A percentile compares a stretch with the other conserved stretches of the same genome.
These are phyloP conservation scores for Leishmania gerbilli DNA, from an alignment of 208 protist species.

Conservation along the genomic window DNA sequence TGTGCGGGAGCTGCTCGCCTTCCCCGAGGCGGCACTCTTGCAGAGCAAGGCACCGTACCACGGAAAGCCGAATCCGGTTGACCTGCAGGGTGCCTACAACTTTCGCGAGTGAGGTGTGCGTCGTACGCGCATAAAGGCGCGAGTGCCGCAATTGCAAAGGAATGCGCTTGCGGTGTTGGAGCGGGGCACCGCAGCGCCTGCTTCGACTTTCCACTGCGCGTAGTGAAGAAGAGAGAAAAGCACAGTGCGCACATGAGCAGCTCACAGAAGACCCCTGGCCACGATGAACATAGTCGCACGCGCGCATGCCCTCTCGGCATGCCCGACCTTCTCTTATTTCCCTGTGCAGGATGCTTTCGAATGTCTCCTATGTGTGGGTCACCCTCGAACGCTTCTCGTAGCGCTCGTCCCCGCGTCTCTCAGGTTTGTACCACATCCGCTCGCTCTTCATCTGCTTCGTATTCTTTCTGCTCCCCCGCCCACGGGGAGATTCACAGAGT, in stretches of 20 bases:
- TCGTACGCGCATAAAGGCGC: not conserved
- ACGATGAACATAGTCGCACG: not conserved
- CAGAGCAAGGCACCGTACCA: slow-evolving; percentile 70
- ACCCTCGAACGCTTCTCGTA: not conserved
- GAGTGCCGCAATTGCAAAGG: not conserved
- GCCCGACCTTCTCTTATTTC: not conserved
- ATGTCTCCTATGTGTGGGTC: not conserved
- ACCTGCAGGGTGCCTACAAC: slow-evolving; percentile 70
- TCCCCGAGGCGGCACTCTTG: slow-evolving; percentile 65
- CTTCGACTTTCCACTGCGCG: not conserved
- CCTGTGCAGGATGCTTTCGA: not conserved
- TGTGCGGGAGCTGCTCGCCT: slow-evolving; percentile 79
- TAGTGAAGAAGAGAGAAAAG: not conserved
- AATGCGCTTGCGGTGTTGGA: not conserved
- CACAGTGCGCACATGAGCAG: not conserved
- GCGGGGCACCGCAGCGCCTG: too few species aligned
- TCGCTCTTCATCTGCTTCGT: not conserved
- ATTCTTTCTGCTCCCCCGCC: not conserved
- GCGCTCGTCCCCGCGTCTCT: not conserved
- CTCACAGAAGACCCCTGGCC: not conserved
- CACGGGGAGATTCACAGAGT: not conserved
- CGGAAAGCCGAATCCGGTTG: slow-evolving; percentile 77
- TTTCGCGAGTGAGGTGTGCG: slow-evolving; percentile 26
- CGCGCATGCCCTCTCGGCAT: not conserved
- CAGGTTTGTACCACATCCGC: not conserved